Base-by-base conservation (phyloP, 2,329 filamentous ascomycete species). In the Claviceps arundinis region DNA sequence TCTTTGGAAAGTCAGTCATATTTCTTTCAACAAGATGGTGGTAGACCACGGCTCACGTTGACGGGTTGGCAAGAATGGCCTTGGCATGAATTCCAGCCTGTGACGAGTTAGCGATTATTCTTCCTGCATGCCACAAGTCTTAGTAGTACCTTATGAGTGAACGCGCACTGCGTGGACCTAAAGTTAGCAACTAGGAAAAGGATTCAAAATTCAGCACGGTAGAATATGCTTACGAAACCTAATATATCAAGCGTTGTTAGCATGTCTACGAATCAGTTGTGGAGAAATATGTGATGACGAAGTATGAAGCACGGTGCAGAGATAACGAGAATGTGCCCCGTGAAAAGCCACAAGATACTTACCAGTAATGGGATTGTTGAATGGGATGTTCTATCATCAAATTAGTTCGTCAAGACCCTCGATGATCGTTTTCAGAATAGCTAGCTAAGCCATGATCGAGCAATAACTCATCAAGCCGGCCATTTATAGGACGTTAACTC, bases 1-100 rank as follows among this genome's bases (percentile, higher is more conserved):
- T 44, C 88, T 93, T 51, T 3, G 60, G 55, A 45, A 8, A 37
- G 48, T 50, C 43, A 50, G 48, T 30, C 8, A 43, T 13, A 16
- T 22, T 13, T 7, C 8, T 22, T 13, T 7, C 8, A 24, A 6
- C 4, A 8, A 16, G 2, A 11, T 3, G 22, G 22, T 22, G 22
- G 22, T 22, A 17, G 4, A 37, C 24, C 14, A 34, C 48, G 8
- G 8, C 48, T 50, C 24, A 50, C 48, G 48, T 50, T 37, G 47
- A 49, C 5, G 47, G 47, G 4, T 49, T 49, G 22, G 47, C 47
- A 13, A 56, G 44, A 53, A 57, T 37, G 52, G 59, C 59, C 54
- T 68, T 67, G 56, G 63, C 61, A 44, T 68, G 65, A 34, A 68
- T 67, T 37, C 65, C 66, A 2, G 65, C 64, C 47, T 49, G 13